Percentiles rank a stretch among this genome's conserved stretches.
phyloP scores from a whole-genome alignment of 2,329 filamentous ascomycete genomes.

The Ascocoryne sarcoides region DNA sequence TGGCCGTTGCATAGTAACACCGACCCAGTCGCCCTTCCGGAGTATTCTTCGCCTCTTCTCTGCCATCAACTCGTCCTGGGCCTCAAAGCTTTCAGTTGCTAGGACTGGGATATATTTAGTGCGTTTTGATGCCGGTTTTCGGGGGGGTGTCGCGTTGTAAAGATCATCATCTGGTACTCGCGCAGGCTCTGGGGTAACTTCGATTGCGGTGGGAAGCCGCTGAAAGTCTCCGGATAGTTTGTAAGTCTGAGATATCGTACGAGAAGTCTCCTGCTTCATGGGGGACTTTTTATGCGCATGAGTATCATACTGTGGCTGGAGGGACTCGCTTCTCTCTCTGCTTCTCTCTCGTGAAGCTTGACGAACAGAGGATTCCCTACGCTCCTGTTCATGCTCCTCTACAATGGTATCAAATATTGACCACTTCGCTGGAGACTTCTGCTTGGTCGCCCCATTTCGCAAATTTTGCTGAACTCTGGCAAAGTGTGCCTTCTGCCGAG shows the following conservation, averaged over 20 bases:
- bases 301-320: not conserved
- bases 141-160: slow-evolving; percentile 19
- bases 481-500: slow-evolving; percentile 40
- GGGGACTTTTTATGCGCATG: too few relatives aligned
- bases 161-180: slow-evolving; percentile 15
- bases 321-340: not conserved
- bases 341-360: not conserved
- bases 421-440: slow-evolving; percentile 25
- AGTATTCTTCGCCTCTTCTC: slow-evolving; percentile 23
- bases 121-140: not conserved
- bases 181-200: slow-evolving; percentile 2
- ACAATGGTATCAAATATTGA: slow-evolving; percentile 12
- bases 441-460: slow-evolving; percentile 19
- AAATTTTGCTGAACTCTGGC: slow-evolving; percentile 34
- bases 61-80: slow-evolving; percentile 13
- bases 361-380: not conserved
- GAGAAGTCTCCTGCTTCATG: too few relatives aligned
- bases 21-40: slow-evolving; percentile 25
- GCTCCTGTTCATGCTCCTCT: slow-evolving; percentile 4
- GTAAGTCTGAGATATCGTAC: too few relatives aligned
- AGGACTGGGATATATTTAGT: not conserved
- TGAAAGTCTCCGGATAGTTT: too few relatives aligned
- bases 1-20: slow-evolving; percentile 20
- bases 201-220: too few relatives aligned
- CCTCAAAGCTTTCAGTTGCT: slow-evolving; percentile 2